A percentile compares a stretch with the other conserved stretches of the same genome.
Conservation (phyloP, 257 asterid genomes). For the Gentiana macrophylla region DNA sequence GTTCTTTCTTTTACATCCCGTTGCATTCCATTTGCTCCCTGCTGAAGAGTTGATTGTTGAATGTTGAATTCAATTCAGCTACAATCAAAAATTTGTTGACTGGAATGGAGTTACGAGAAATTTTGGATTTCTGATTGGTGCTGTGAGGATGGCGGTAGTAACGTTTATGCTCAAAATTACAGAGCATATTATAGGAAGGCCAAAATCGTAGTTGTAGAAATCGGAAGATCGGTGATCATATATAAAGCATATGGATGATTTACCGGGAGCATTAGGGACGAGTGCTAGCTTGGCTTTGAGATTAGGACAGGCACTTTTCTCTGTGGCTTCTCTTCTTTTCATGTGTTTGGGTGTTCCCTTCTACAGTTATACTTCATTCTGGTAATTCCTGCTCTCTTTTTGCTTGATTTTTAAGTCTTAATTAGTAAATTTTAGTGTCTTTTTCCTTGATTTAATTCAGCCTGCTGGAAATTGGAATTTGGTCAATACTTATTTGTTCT, state of each 20-base stretch:
- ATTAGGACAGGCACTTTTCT: conserved; percentile 72
- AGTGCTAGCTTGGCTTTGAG: conserved; percentile 89
- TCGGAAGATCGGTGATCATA: neutral
- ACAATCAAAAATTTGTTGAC: neutral
- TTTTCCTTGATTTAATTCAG: too few species aligned
- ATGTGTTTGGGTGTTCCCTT: conserved; percentile 86
- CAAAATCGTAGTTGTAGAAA: neutral
- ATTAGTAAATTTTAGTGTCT: neutral
- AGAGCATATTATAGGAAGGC: too few species aligned
- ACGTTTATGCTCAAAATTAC: too few species aligned
- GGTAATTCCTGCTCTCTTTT: conserved; percentile 30
- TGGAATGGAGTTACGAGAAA: neutral
- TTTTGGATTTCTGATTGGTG: neutral
- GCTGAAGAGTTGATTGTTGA: too few species aligned
- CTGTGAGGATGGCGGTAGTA: neutral
- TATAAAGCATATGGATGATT: conserved; percentile 59
- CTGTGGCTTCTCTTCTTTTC: conserved; percentile 88
- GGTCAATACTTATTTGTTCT: too few species aligned
- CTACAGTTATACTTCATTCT: conserved; percentile 92
- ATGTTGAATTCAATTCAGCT: neutral
- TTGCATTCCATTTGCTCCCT: neutral
- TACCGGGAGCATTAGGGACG: conserved; percentile 88
- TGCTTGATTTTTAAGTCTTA: neutral
- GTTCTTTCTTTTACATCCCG: conserved; percentile 8
- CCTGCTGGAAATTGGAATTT: too few species aligned